Evolutionary conservation across 2,329 filamentous ascomycete genomes (phyloP).

Genomic region (Paraphoma sp.): DNA sequence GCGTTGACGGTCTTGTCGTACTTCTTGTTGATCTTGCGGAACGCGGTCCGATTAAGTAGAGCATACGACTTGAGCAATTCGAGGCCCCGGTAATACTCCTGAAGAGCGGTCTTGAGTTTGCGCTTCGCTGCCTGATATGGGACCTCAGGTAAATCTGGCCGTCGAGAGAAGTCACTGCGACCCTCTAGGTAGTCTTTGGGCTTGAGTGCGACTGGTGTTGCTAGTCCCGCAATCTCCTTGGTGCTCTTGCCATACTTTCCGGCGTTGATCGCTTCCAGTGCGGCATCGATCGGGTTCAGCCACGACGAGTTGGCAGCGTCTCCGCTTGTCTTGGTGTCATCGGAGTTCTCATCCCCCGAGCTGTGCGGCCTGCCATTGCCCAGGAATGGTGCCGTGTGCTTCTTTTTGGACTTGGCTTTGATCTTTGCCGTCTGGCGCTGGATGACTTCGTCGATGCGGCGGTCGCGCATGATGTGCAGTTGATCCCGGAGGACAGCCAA

Average conservation of each 20-base stretch:
- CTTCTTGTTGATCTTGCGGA: conserved; percentile 98
- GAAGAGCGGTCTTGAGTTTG: conserved; percentile 87
- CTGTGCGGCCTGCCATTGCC: conserved; percentile 24
- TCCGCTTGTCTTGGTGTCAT: conserved; percentile 19
- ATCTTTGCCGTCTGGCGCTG: conserved; percentile 50
- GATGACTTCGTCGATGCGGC: conserved; percentile 75
- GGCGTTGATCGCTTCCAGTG: conserved; percentile 48
- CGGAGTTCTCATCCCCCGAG: conserved; percentile 27
- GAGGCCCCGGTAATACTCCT: conserved; percentile 91
- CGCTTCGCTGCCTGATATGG: conserved; percentile 87
- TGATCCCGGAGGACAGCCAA: conserved; percentile 78
- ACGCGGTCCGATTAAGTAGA: conserved; percentile 87
- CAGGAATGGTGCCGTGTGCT: conserved; percentile 16
- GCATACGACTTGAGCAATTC: conserved; percentile 93
- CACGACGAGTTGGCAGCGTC: conserved; percentile 24
- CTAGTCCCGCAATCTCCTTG: conserved; percentile 49
- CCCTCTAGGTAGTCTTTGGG: conserved; percentile 37
- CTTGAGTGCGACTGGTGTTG: conserved; percentile 51
- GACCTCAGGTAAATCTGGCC: conserved; percentile 60
- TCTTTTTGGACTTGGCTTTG: conserved; percentile 31
- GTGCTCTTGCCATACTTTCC: conserved; percentile 63
- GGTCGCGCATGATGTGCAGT: conserved; percentile 90
- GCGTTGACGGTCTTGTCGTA: conserved; percentile 91
- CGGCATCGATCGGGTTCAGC: conserved; percentile 51
- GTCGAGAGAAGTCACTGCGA: conserved; percentile 52